phyloP scores from a whole-genome alignment of 331 rosid species.

The Cucumis variabilis region DNA sequence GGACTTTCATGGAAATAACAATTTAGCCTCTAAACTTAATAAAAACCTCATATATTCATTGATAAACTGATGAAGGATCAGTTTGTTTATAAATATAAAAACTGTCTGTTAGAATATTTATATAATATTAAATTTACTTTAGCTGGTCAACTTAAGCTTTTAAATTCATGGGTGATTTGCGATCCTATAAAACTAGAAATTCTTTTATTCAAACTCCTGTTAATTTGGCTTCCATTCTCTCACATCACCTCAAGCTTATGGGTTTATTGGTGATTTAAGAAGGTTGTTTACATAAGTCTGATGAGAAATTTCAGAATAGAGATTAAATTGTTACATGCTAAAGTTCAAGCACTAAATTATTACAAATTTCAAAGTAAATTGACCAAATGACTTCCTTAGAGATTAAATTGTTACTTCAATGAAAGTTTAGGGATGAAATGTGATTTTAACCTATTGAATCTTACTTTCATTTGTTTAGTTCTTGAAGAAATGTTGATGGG shows the following conservation, averaged over 20 bases:
- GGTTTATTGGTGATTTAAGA: not conserved
- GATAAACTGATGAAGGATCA: too few species aligned
- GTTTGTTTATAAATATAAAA: too few species aligned
- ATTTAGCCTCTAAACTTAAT: too few species aligned
- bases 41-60: too few species aligned
- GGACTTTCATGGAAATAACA: too few species aligned
- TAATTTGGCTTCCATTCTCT: too few species aligned
- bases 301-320: not conserved
- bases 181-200: not conserved
- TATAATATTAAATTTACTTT: too few species aligned
- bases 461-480: conserved; percentile 43
- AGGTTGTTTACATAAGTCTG: too few species aligned
- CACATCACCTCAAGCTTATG: not conserved
- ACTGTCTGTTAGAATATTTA: not conserved
- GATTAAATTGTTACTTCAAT: too few species aligned
- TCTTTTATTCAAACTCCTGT: not conserved
- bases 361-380: not conserved
- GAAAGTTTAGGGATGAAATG: not conserved
- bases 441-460: not conserved
- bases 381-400: too few species aligned
- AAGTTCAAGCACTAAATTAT: not conserved
- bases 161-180: not conserved
- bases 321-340: not conserved
- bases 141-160: not conserved
- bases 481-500: conserved; percentile 74